Base-by-base conservation (phyloP, 495 filamentous ascomycete species). In the Aspergillus bertholletiae region DNA sequence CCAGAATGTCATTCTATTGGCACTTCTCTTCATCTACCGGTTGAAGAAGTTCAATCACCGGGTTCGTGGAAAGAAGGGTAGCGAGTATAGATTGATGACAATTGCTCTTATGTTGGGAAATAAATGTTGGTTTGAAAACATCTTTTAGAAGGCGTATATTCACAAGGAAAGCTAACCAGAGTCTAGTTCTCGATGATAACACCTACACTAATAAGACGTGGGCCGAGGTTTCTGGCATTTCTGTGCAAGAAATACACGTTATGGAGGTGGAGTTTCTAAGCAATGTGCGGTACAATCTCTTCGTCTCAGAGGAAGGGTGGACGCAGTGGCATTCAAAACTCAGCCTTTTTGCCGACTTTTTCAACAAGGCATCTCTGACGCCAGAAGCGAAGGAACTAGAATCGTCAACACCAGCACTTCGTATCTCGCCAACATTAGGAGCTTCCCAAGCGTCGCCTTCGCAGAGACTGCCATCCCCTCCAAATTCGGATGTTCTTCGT, bases 181-280 rank as follows among this genome's bases (percentile, higher is more conserved):
- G 49, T 40, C 11, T 55, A 92, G 88, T 96, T 64, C 74, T 99
- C 58, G 95, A 99, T 66, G 95, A 99, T 64, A 99, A 97, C 69
- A 97, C 95, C 2, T 99, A 97, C 72, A 97, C 95, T 49, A 99
- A 99, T 77, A 96, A 97, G 77, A 97, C 95, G 1, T 99, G 95
- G 95, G 94, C 95, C 13, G 95, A 99, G 61, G 95, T 99, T 40
- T 97, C 95, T 22, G 87, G 90, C 17, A 96, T 99, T 54, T 87
- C 88, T 4, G 95, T 97, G 12, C 84, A 84, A 49, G 95, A 99
- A 71, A 96, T 99, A 39, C 95, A 99, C 65, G 85, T 97, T 35
- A 99, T 99, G 95, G 95, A 99, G 67, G 95, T 99, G 0, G 95
- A 99, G 69, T 99, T 99, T 63, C 78, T 99, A 53, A 96, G 94